Base-by-base conservation (phyloP, 1,139 yeast species). In the Candida sp. region DNA sequence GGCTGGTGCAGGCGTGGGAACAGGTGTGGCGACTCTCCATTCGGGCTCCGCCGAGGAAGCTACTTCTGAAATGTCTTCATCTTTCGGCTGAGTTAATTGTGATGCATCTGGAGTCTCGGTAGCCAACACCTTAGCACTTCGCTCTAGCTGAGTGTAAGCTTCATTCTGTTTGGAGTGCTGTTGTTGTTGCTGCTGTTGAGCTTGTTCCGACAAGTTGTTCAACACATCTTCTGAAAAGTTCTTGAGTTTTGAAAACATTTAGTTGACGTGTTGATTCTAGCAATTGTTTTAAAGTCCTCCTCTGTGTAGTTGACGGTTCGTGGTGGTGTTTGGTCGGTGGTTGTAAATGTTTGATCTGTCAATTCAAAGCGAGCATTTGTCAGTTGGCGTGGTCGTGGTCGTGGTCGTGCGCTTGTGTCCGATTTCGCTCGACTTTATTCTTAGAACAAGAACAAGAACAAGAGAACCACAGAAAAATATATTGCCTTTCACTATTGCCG, bases 141-240 rank as follows among this genome's bases (percentile, higher is more conserved):
- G 67, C 53, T 73, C 75, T 60, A 77, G 62, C 49, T 73, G 77
- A 25, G 57, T 58, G 12, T 70, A 54, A 1, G 67, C 60, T 48
- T 67, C 70, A 1, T 51, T 48, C n/a, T 46, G 42, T 44, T 55
- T 39, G 60, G 58, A 25, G 57, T 58, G 23, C 49, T 51, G 50
- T 27, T 45, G 28, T 49, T 51, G 50, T 27, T 45, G 28, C 41
- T 42, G 51, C 9, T 31, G 30, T 34, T 45, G 45, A 34, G 43
- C 42, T 42, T 42, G 51, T 17, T 54, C 61, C 46, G 52, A 54
- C 54, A 48, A 57, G 44, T 65, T 68, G 53, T 74, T 76, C 56
- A 77, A 64, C 60, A 77, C 78, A 55, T 77, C 82, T 54, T 76
- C 82, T 3, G 90, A 78, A 46, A 90, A 72, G 60, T 85, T 86